phyloP scores from a whole-genome alignment of 1,139 yeast genomes.

The Starmera stellimalicola region DNA sequence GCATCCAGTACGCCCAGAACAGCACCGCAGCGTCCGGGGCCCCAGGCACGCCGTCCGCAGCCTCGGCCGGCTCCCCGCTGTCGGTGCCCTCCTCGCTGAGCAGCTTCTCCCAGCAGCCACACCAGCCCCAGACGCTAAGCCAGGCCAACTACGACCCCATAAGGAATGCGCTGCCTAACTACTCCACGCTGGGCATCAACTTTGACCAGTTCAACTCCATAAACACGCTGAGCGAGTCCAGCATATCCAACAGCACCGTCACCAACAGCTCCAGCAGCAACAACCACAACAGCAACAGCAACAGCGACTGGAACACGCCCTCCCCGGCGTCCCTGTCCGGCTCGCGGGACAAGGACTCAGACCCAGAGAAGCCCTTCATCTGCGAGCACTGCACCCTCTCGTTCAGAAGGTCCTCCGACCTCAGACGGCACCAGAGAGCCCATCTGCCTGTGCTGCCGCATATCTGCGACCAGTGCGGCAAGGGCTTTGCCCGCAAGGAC shows the following conservation, averaged over 20 bases:
- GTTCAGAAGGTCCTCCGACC: conserved; percentile 53
- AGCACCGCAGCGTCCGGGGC: neutral
- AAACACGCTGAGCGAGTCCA: too few species aligned
- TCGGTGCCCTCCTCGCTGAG: neutral
- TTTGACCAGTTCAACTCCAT: neutral
- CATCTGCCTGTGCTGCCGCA: conserved; percentile 45
- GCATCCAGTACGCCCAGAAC: conserved; percentile 18
- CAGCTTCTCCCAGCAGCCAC: neutral
- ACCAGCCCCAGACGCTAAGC: conserved; percentile 2
- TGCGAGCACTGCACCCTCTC: conserved; percentile 38
- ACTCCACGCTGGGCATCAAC: neutral
- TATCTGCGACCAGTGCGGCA: conserved; percentile 65
- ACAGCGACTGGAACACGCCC: neutral
- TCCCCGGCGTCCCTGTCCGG: too few species aligned
- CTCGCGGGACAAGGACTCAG: too few species aligned
- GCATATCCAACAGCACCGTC: neutral
- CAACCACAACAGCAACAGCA: conserved; percentile 3
- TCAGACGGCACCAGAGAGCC: conserved; percentile 57
- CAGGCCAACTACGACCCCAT: conserved; percentile 4
- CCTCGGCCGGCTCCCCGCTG: neutral
- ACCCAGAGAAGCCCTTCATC: conserved; percentile 15
- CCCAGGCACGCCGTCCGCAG: neutral
- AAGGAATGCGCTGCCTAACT: neutral
- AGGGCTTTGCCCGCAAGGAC: conserved; percentile 76
- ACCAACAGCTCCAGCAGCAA: conserved; percentile 1